A percentile compares a stretch with the other conserved stretches of the same genome.
Conservation (phyloP, 345 rosid species). For the Excoecaria agallocha region DNA sequence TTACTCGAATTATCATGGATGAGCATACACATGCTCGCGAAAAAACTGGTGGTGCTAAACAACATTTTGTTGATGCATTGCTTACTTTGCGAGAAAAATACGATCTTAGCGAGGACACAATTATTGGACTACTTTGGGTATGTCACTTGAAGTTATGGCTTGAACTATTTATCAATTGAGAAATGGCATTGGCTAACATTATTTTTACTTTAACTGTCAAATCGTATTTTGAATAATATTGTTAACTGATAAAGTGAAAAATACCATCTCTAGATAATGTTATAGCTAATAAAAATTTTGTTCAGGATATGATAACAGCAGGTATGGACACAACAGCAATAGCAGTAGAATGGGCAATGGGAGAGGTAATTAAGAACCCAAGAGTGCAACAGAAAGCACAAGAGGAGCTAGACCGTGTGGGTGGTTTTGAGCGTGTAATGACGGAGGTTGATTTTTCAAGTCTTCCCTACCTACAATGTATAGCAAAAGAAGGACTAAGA, state of each 20-base stretch:
- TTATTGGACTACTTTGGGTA: slow-evolving; percentile 93
- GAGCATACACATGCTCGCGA: slow-evolving; percentile 75
- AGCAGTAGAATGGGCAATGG: slow-evolving; percentile 87
- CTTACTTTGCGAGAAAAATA: slow-evolving; percentile 74
- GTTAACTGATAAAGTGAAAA: too few species aligned
- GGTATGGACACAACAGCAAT: slow-evolving; percentile 95
- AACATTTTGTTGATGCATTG: slow-evolving; percentile 82
- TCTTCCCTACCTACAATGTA: slow-evolving; percentile 75
- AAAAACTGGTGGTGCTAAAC: slow-evolving; percentile 48
- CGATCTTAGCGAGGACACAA: slow-evolving; percentile 87
- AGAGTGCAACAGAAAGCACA: slow-evolving; percentile 81
- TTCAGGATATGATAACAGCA: slow-evolving; percentile 95
- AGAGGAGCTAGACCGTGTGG: slow-evolving; percentile 71
- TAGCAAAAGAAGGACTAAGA: slow-evolving; percentile 73
- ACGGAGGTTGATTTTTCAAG: slow-evolving; percentile 60
- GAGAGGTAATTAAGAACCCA: slow-evolving; percentile 72
- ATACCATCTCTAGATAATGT: too few species aligned
- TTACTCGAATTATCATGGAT: slow-evolving; percentile 81
- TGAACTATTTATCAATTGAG: not conserved
- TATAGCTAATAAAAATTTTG: not conserved
- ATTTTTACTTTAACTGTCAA: too few species aligned
- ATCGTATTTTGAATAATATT: too few species aligned
- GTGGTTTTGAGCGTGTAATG: slow-evolving; percentile 67
- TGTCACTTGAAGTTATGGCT: not conserved
- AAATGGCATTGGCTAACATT: too few species aligned